Evolutionary conservation across 108 stramenopile species (phyloP).

Genomic region (Aurantiochytrium sp.): DNA sequence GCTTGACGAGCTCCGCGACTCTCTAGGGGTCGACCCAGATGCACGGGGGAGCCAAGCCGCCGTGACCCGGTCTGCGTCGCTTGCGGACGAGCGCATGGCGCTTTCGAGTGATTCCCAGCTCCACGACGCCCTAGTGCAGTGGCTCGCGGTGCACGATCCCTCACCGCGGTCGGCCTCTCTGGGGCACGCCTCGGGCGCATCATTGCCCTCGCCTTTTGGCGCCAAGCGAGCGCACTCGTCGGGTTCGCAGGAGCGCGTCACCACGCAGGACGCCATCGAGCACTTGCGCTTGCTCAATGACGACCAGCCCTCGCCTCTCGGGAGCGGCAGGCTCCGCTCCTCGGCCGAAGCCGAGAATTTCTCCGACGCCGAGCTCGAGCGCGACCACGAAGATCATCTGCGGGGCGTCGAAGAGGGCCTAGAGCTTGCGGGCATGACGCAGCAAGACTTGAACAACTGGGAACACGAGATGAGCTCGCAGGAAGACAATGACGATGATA

Average conservation of each 20-base stretch:
- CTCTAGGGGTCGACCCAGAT: not conserved
- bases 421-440: not conserved
- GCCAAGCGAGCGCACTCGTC: not conserved
- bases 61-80: not conserved
- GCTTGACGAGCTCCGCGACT: constrained; percentile 25
- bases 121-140: not conserved
- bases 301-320: not conserved
- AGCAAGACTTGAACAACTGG: not conserved
- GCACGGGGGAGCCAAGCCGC: not conserved
- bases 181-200: not conserved
- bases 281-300: not conserved
- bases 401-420: not conserved
- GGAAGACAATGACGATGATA: too few species aligned
- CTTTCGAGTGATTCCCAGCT: not conserved
- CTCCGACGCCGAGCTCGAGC: not conserved
- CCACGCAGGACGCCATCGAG: not conserved
- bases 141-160: not conserved
- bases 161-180: not conserved
- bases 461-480: not conserved
- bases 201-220: not conserved
- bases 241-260: too few species aligned
- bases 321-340: not conserved
- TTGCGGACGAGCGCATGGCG: not conserved
- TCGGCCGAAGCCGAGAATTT: not conserved
- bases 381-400: not conserved